Evolutionary conservation across 805 yeast species (phyloP).

Genomic region (Limtongia smithiae): DNA sequence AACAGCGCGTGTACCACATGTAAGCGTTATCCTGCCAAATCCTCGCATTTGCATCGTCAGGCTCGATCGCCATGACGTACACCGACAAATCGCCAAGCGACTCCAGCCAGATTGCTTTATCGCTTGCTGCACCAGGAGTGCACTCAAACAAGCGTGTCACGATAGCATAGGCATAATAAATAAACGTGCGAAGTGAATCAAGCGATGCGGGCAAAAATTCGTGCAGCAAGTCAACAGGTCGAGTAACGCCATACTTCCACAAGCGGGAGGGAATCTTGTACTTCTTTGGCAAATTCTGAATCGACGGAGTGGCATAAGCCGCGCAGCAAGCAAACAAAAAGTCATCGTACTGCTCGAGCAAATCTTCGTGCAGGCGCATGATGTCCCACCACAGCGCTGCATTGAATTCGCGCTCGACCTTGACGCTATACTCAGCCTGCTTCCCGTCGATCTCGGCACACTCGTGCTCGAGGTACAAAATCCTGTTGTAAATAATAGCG

Average conservation of each 20-base stretch:
- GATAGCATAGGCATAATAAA: constrained; percentile 14
- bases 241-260: constrained; percentile 20
- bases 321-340: constrained; percentile 16
- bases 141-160: constrained; percentile 18
- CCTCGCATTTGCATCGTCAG: background rate
- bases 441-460: constrained; percentile 5
- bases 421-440: background rate
- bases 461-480: constrained; percentile 11
- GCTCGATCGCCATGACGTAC: constrained; percentile 16
- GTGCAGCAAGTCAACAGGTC: constrained; percentile 11
- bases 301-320: constrained; percentile 9
- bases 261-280: constrained; percentile 18
- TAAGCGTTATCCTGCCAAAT: constrained; percentile 18
- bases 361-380: constrained; percentile 9
- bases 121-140: constrained; percentile 2
- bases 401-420: background rate
- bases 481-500: constrained; percentile 5
- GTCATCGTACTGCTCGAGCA: constrained; percentile 24
- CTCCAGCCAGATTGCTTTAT: constrained; percentile 20
- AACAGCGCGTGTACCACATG: constrained; percentile 21
- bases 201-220: constrained; percentile 11
- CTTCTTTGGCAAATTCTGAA: constrained; percentile 18
- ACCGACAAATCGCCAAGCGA: constrained; percentile 23
- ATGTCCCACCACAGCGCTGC: constrained; percentile 14
- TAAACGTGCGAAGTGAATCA: constrained; percentile 7